phyloP scores from a whole-genome alignment of 1,284 basidiomycete genomes.

The Microbotryomycetes sp. region DNA sequence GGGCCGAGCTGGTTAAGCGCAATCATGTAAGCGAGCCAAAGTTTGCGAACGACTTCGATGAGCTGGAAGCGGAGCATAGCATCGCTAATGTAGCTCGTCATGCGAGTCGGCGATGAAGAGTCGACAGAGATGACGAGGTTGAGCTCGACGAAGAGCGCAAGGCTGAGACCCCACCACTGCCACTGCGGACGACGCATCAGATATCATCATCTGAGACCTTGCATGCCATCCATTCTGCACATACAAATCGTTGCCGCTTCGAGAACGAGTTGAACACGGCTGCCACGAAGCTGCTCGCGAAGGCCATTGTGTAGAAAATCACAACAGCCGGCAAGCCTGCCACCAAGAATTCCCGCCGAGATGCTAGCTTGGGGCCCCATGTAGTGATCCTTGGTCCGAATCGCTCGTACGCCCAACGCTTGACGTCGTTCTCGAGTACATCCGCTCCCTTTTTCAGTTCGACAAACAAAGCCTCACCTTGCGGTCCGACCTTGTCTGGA shows the following conservation, averaged over 20 bases:
- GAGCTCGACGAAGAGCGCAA: background rate
- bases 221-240: too few relatives aligned
- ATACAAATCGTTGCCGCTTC: background rate
- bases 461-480: slow-evolving; percentile 26
- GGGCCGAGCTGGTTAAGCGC: background rate
- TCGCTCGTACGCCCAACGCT: slow-evolving; percentile 33
- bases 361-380: slow-evolving; percentile 24
- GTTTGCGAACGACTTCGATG: background rate
- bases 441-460: slow-evolving; percentile 24
- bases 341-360: slow-evolving; percentile 25
- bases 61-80: background rate
- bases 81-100: too few relatives aligned
- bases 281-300: slow-evolving; percentile 2
- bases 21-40: background rate
- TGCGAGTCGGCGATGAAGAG: too few relatives aligned
- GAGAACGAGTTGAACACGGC: background rate
- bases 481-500: slow-evolving; percentile 31
- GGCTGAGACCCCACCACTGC: background rate
- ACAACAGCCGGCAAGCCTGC: slow-evolving; percentile 13
- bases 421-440: slow-evolving; percentile 19
- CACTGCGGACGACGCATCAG: background rate
- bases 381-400: slow-evolving; percentile 20
- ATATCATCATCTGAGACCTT: too few relatives aligned
- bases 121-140: background rate
- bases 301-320: slow-evolving; percentile 27